Evolutionary conservation across 176 grass and related monocot species (phyloP), one percentile per base, ranked within the genome.

Genomic region (Miscanthus lutarioriparius): DNA sequence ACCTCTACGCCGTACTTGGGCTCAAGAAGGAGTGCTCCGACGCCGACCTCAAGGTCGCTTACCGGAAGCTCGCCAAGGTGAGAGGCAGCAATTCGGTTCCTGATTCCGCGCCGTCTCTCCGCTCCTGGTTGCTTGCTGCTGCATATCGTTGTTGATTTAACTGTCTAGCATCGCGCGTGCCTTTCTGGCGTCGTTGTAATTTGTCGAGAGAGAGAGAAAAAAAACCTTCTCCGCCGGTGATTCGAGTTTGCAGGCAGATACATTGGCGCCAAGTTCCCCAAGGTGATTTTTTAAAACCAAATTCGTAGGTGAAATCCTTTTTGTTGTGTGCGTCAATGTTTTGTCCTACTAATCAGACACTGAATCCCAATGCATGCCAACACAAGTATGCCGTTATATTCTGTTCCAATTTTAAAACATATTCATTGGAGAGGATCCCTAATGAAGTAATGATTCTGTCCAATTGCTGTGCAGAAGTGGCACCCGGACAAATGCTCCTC

Each of bases 41-140:
- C 53, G 73, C 77, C 6, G 96, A 98, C 54, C 89, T 95, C 72
- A 91, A 87, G 86, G 61, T 83, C 85, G 93, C 91, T 43, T 98
- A 98, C 86, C 83, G 83, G 75, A 98, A 94, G 75, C 93, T 98
- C 28, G 96, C 96, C 27, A 87, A 94, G 96, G 96, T 98, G 87
- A 56, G 87, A 51, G 14, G 45, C 45, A 40, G 87, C 8, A 64
- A 4, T 84, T 44, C n/a, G 47, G 67, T 69, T 64, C 11, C 11
- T 40, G 66, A 9, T 54, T 68, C 17, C 40, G 28, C 14, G 8
- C 22, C 44, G 64, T 22, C 47, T 70, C 35, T 56, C 16, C 5
- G 32, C 17, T 77, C 4, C 22, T 25, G 72, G 38, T 41, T 71
- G 58, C 28, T 53, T 25, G 23, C 5, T 73, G 25, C 8, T 22